Base-by-base conservation (phyloP, 2,329 filamentous ascomycete species). In the Coniochaeta prunicola region DNA sequence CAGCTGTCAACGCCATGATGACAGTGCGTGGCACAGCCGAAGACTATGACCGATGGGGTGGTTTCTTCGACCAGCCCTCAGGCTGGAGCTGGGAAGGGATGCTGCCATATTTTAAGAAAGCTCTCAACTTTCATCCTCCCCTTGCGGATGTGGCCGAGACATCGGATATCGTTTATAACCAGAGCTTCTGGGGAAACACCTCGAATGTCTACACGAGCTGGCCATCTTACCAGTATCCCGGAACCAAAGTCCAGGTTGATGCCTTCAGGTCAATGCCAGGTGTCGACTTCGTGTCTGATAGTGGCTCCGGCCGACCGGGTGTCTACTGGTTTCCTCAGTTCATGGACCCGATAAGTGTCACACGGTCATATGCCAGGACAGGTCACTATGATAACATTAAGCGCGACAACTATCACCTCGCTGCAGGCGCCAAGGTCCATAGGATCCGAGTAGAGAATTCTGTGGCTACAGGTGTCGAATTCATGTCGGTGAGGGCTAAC, bases 141-240 rank as follows among this genome's bases (percentile, higher is more conserved):
- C 45, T 59, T 40, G 38, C 34, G 1, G 56, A 60, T 31, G 28
- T 64, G 15, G 61, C 62, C 17, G 26, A 69, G 42, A 64, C 64
- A 1, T 63, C 68, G 40, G 70, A 69, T 50, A 64, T 74, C 57
- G 66, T 61, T 15, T 71, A 68, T 55, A 67, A 73, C 48, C 55
- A 64, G 7, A 68, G 65, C 0, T 75, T 68, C 61, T 76, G 73
- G 74, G 73, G 73, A 1, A 69, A 71, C 21, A 68, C 64, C 1
- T 74, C 72, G 10, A 67, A 64, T 0, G 71, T 76, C 21, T 70
- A 73, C 31, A 69, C 69, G 1, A 71, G 68, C 9, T 76, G 73
- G 73, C 73, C 74, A 2, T 70, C 61, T 1, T 76, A 69, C 57
- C 73, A 75, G 57, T 76, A 68, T 60, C 73, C 74, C 0, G 69